phyloP scores from a whole-genome alignment of 2,329 filamentous ascomycete species.

The Plectosphaerella plurivora region DNA sequence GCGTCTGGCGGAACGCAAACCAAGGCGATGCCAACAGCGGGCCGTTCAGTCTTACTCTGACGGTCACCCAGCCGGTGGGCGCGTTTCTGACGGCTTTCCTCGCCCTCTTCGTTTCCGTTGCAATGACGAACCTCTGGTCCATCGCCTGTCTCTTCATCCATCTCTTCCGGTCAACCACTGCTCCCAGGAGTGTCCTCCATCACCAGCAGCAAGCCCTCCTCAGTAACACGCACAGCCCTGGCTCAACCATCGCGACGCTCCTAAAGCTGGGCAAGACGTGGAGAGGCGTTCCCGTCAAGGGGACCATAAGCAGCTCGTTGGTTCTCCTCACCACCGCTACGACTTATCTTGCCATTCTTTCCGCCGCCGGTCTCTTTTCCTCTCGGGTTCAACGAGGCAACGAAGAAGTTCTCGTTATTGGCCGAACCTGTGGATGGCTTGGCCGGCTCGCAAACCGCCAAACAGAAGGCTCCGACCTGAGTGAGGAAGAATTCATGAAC shows the following conservation, averaged over 20 bases:
- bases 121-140: not conserved
- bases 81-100: not conserved
- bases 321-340: not conserved
- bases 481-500: not conserved
- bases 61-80: not conserved
- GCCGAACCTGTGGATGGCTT: constrained; percentile 1
- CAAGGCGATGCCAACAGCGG: not conserved
- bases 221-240: not conserved
- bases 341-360: not conserved
- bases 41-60: not conserved
- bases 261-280: not conserved
- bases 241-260: not conserved
- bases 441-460: not conserved
- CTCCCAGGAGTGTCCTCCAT: not conserved
- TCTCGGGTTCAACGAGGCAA: not conserved
- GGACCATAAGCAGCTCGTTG: not conserved
- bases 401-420: not conserved
- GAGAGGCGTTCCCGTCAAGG: not conserved
- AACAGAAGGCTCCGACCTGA: not conserved
- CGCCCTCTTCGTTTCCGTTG: not conserved
- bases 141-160: not conserved
- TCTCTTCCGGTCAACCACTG: not conserved
- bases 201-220: constrained; percentile 1
- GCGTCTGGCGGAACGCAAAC: not conserved
- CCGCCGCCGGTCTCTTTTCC: not conserved